Evolutionary conservation across 306 rosid species (phyloP), one percentile per base, ranked within the genome.

Genomic region (Coriaria nepalensis): DNA sequence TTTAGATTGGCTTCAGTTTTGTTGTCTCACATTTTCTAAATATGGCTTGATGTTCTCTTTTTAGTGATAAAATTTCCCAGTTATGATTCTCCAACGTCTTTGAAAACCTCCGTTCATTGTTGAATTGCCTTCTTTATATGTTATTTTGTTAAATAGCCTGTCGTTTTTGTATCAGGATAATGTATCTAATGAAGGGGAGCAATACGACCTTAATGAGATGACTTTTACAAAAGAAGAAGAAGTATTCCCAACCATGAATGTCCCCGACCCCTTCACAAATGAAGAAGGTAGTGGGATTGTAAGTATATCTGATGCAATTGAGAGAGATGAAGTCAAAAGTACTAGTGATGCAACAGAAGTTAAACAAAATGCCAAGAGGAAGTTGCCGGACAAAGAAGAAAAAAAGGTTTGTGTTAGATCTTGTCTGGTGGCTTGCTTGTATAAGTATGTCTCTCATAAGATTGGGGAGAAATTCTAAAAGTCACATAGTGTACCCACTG

Each of bases 151-250:
- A 20, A 20, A 1, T 20, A 20, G 29, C 29, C 29, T 20, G 29
- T 20, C 29, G 15, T n/a, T 7, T 53, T 36, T 59, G 37, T 53
- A 48, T 68, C 52, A 92, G 98, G 98, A 75, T 57, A 6, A 57
- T 57, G 38, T 55, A 13, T 37, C 64, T 53, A 56, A 65, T 38
- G 49, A 54, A 61, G 55, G 64, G 37, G 74, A 60, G 43, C 63
- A 61, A 29, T 86, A 78, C 60, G 76, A 62, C 54, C 47, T 80
- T 52, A 86, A 79, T 44, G 94, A 92, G 52, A 92, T 92, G 98
- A 82, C 83, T 44, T 92, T 92, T 66, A 56, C 69, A 70, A 48
- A 65, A 68, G 98, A 82, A 63, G 98, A 90, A 65, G 96, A 85
- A 69, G 75, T 92, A 50, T 77, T 85, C 52, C 74, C 78, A 7